Base-by-base conservation (phyloP, 345 rosid genomes). In the Adansonia digitata region DNA sequence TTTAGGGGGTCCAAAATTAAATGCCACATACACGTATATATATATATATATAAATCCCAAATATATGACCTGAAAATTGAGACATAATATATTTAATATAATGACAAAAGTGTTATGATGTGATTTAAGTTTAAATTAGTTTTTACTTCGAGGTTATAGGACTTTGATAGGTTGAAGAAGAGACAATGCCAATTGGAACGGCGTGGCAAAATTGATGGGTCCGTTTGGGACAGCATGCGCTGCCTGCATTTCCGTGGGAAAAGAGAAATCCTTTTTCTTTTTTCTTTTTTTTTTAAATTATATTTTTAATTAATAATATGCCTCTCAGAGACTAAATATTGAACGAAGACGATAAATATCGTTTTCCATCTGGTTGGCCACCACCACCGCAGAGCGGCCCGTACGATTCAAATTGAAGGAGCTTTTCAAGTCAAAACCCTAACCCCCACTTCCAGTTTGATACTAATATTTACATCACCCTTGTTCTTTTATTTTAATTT, bases 371-470 rank as follows among this genome's bases (percentile, higher is more conserved):
- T 67, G n/a, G 53, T n/a, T 45, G 56, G 56, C 78, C 78, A 11
- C 60, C 78, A 11, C 60, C 68, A 27, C 29, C 0, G 14, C 12
- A 29, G 8, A 17, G 48, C 11, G 48, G 37, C 37, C 60, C 57
- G 27, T 67, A 68, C 46, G 27, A 31, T 34, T 34, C 43, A 13
- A 26, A 60, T n/a, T 24, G 68, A 45, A 43, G 34, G 15, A 39
- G 24, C 40, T 10, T 63, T 63, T 17, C 56, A 26, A 37, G 31
- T 45, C 53, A 66, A 72, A 77, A 77, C 43, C 80, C 80, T 72
- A 72, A 43, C 48, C 39, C 68, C 24, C 22, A 22, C 20, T 70
- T 55, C 42, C 72, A 8, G 31, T 45, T 53, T 20, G 7, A 9
- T 35, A 31, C 0, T 35, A 51, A 12, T 65, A 24, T 12, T n/a